These are phyloP conservation scores for Chlamydomonas eustigma DNA, from an alignment of 139 green algal genomes.

Conservation along the genomic window DNA sequence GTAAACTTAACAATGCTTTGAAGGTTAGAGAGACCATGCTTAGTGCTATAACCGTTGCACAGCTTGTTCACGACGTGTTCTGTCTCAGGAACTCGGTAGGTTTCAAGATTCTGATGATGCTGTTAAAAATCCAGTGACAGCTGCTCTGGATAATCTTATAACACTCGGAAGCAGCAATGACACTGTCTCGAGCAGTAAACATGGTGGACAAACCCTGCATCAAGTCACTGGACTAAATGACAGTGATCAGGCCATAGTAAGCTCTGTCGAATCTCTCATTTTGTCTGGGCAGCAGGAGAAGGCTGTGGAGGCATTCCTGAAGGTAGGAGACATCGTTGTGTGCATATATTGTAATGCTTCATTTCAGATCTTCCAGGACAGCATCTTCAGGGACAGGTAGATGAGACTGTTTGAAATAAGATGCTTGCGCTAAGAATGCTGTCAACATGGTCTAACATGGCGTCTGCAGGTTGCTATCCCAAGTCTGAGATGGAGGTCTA, in stretches of 20 bases:
- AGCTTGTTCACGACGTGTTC: background rate
- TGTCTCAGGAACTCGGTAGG: background rate
- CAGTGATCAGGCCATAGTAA: no score
- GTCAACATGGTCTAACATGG: no score
- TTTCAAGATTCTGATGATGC: background rate
- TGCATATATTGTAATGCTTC: no score
- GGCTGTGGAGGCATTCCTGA: background rate
- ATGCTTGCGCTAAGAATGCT: no score
- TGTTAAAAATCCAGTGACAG: background rate
- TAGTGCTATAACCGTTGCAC: background rate
- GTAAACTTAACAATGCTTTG: background rate
- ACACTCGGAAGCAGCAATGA: background rate
- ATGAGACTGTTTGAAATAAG: no score
- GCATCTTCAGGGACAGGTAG: no score
- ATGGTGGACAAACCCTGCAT: background rate
- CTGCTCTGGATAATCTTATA: conserved; percentile 1
- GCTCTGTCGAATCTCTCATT: background rate
- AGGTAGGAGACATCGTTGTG: background rate
- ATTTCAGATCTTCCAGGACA: no score
- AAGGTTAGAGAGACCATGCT: background rate
- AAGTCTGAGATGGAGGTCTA: no score
- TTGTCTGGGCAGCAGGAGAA: background rate
- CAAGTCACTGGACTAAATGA: background rate
- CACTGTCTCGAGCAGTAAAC: background rate
- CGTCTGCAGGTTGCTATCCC: no score